Percentiles rank a stretch among this genome's conserved stretches.
These are phyloP conservation scores for Sugiyamaella americana DNA, from an alignment of 805 yeast genomes.

Conservation along the genomic window DNA sequence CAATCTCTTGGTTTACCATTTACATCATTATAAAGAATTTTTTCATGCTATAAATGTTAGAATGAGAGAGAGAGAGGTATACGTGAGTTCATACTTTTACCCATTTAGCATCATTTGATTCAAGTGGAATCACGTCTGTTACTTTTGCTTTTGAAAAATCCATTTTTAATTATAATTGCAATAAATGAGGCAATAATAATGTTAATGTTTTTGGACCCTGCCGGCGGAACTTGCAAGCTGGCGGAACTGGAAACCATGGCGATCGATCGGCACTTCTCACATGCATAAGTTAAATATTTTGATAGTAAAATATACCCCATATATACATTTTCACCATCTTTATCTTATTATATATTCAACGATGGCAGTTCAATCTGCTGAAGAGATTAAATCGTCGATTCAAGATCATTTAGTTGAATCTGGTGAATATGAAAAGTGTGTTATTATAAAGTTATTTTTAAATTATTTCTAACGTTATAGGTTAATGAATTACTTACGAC, in stretches of 20 bases:
- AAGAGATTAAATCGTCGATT: conserved; percentile 41
- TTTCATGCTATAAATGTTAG: conserved; percentile 27
- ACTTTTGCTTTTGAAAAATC: conserved; percentile 28
- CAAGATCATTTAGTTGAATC: conserved; percentile 65
- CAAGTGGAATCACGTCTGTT: conserved; percentile 22
- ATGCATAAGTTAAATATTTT: too few species aligned
- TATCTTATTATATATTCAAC: background rate
- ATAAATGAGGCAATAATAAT: too few species aligned
- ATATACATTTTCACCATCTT: too few species aligned
- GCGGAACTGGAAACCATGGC: too few species aligned
- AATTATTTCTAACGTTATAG: conserved; percentile 6
- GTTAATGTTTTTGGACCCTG: conserved; percentile 1
- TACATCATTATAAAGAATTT: conserved; percentile 39
- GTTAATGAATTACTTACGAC: conserved; percentile 37
- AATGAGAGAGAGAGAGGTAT: background rate
- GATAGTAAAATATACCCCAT: too few species aligned
- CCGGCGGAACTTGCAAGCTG: too few species aligned
- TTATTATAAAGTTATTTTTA: too few species aligned
- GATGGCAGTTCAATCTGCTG: conserved; percentile 4
- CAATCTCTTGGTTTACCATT: conserved; percentile 52
- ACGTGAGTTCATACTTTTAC: conserved; percentile 35
- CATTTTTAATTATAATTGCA: conserved; percentile 4
- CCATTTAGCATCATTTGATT: conserved; percentile 54
- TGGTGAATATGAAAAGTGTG: conserved; percentile 69
- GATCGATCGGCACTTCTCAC: too few species aligned